phyloP scores from a whole-genome alignment of 75 land plant genomes.

The Cupressus sempervirens region DNA sequence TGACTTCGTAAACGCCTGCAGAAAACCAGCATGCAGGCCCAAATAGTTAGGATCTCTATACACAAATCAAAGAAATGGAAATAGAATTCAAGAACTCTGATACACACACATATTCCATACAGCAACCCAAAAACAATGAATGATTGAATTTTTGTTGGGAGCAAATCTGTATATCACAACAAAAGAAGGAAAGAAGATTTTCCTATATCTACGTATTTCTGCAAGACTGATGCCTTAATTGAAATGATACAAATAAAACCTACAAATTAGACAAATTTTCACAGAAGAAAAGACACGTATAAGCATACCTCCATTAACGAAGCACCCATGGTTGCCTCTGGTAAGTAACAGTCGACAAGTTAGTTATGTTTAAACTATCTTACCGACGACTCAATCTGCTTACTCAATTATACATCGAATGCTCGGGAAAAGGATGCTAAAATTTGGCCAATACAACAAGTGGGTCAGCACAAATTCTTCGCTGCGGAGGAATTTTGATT shows the following conservation, averaged over 20 bases:
- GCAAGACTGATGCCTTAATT: not conserved
- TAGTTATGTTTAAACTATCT: not conserved
- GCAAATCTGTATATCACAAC: not conserved
- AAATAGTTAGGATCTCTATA: not conserved
- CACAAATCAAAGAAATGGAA: not conserved
- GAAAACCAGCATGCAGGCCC: not conserved
- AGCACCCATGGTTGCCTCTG: not conserved
- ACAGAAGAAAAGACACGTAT: not conserved
- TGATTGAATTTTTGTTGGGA: not conserved
- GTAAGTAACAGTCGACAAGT: not conserved
- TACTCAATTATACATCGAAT: not conserved
- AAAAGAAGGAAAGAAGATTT: too few species aligned
- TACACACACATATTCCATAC: not conserved
- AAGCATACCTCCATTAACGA: not conserved
- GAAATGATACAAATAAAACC: not conserved
- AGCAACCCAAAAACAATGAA: not conserved
- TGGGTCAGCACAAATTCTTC: not conserved
- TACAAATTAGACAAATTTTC: not conserved
- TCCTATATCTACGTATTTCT: too few species aligned
- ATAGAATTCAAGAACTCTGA: not conserved
- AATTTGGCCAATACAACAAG: not conserved
- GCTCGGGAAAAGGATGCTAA: not conserved
- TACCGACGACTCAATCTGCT: not conserved
- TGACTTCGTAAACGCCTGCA: conserved; percentile 83
- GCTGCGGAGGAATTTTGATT: not conserved